phyloP scores from a whole-genome alignment of 176 grass and related monocot species.

The Oryza coarctata region DNA sequence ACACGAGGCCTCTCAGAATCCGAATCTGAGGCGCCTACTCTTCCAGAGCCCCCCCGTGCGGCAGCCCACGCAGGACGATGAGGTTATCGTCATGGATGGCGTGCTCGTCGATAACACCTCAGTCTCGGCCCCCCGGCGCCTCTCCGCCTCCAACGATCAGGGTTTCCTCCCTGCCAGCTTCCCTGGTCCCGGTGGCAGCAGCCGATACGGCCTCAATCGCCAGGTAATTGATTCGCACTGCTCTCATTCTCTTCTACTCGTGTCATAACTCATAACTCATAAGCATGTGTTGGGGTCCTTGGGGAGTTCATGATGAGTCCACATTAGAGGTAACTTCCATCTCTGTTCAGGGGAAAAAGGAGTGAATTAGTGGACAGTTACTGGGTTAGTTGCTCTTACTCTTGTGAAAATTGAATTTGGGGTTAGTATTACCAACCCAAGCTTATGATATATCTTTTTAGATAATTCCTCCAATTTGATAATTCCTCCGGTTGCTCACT shows the following conservation, averaged over 20 bases:
- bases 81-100: constrained; percentile 54
- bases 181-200: not conserved
- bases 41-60: not conserved
- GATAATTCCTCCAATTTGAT: too few relatives aligned
- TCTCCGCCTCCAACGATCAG: not conserved
- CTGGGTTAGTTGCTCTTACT: too few relatives aligned
- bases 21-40: not conserved
- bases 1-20: not conserved
- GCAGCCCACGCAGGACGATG: constrained; percentile 26
- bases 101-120: constrained; percentile 32
- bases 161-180: not conserved
- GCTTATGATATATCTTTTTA: too few relatives aligned
- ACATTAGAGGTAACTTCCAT: not conserved
- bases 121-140: not conserved
- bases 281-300: not conserved
- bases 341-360: too few relatives aligned
- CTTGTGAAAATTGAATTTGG: too few relatives aligned
- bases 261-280: too few relatives aligned
- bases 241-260: constrained; percentile 1
- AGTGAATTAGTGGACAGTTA: too few relatives aligned
- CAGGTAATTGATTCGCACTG: constrained; percentile 20
- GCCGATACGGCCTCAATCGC: not conserved
- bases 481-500: too few relatives aligned
- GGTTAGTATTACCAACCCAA: too few relatives aligned
- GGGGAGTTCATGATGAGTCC: constrained; percentile 16